Evolutionary conservation across 306 rosid species (phyloP), one percentile per base, ranked within the genome.

Genomic region (Fagus sylvatica): DNA sequence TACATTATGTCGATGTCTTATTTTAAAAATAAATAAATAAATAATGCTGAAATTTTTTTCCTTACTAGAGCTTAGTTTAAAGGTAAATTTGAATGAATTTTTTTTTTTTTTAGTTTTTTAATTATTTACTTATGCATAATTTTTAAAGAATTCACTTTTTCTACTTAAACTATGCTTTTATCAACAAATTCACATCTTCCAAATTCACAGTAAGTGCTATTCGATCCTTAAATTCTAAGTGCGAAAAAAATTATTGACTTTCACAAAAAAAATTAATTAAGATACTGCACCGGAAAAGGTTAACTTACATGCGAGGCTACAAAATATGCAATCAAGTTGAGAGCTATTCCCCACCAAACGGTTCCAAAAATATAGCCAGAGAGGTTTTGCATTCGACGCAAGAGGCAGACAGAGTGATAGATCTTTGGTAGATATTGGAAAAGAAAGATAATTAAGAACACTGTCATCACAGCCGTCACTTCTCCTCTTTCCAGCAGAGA

Each of bases 341-440:
- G 97, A 55, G 99, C 96, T 60, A 95, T 87, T 4, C 99, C 96
- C 98, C 99, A 95, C 99, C 99, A 95, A 75, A 91, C 90, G 0
- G 98, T 95, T 36, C 96, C 98, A 8, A 93, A 95, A 43, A 93
- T 86, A 86, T 86, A 95, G 78, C 97, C 97, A 1, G 97, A 81
- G 70, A 88, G 88, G 65, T 84, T 88, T 81, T 91, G 98, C 86
- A 91, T 86, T 81, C 99, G 93, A 12, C 99, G 96, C 79, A 95
- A 54, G 19, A 88, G 81, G 80, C 97, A 87, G 16, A 91, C 90
- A 0, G 96, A 91, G 84, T 93, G 99, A 74, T 86, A 95, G 34
- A 95, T 85, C 84, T 95, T 95, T 3, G 99, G 99, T 16, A 95
- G 88, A 73, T 95, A 95, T 78, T 95, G 99, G 62, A 92, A 83